Evolutionary conservation across 306 rosid species (phyloP).

Genomic region (Hippophae rhamnoides): DNA sequence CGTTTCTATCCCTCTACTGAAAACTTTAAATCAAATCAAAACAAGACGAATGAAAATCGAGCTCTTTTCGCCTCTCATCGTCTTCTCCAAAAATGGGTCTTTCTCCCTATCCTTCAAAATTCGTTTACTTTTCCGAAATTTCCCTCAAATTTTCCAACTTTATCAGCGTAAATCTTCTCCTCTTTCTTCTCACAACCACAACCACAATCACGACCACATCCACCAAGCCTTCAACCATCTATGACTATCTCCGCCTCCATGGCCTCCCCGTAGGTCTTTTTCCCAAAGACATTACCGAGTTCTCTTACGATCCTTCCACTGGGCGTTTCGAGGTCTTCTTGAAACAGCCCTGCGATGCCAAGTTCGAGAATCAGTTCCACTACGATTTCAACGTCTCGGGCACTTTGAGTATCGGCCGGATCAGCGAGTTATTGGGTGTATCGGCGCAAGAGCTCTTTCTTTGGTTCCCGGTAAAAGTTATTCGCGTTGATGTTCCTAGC

Average conservation of each 20-base stretch:
- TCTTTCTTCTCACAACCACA: conserved; percentile 7
- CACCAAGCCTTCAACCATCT: conserved; percentile 29
- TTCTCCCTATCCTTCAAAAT: neutral
- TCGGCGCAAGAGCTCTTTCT: conserved; percentile 80
- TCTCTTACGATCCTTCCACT: conserved; percentile 26
- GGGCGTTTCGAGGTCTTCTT: conserved; percentile 51
- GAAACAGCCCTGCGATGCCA: conserved; percentile 65
- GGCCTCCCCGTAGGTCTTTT: conserved; percentile 86
- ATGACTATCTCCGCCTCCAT: conserved; percentile 49
- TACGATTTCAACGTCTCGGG: conserved; percentile 68
- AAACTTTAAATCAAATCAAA: neutral
- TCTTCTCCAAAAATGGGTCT: conserved; percentile 8
- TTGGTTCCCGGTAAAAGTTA: conserved; percentile 82
- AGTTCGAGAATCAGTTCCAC: conserved; percentile 77
- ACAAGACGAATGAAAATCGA: neutral
- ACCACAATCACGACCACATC: neutral
- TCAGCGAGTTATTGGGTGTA: conserved; percentile 59
- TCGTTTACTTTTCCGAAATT: conserved; percentile 4
- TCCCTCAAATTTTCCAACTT: conserved; percentile 1
- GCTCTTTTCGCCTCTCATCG: neutral
- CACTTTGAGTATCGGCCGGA: conserved; percentile 38
- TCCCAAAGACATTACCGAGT: conserved; percentile 55
- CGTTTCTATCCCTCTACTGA: no score
- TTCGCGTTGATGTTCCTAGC: conserved; percentile 61
- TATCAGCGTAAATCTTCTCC: conserved; percentile 6